Evolutionary conservation across 345 rosid species (phyloP).

Genomic region (Laguncularia racemosa): DNA sequence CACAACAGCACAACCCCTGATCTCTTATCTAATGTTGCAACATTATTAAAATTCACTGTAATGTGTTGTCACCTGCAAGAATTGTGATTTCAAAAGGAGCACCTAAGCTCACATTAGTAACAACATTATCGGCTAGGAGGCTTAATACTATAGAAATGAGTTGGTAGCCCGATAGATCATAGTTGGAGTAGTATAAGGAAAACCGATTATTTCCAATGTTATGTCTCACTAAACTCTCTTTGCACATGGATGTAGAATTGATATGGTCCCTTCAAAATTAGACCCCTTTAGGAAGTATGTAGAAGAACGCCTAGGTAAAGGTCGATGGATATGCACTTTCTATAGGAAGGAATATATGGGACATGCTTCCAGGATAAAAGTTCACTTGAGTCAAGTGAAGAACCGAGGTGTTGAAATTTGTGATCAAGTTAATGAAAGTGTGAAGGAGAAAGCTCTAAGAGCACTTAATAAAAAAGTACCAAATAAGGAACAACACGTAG

Average conservation of each 20-base stretch:
- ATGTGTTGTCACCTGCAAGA: conserved; percentile 40
- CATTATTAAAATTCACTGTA: conserved; percentile 48
- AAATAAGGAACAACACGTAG: no score
- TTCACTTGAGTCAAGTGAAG: no score
- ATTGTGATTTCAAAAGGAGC: conserved; percentile 57
- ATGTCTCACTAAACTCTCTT: conserved; percentile 82
- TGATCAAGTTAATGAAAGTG: background rate
- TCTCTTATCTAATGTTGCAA: conserved; percentile 12
- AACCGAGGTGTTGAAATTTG: background rate
- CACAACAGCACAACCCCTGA: conserved; percentile 45
- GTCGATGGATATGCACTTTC: background rate
- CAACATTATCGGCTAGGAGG: conserved; percentile 64
- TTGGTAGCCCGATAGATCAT: conserved; percentile 69
- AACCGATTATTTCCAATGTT: conserved; percentile 68
- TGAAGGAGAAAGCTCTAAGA: background rate
- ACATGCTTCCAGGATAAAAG: background rate
- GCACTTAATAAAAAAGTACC: no score
- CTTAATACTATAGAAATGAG: conserved; percentile 78
- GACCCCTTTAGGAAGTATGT: no score
- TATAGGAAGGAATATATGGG: background rate
- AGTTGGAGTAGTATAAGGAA: conserved; percentile 54
- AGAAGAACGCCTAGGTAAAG: no score
- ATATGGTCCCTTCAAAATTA: no score
- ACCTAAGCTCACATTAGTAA: conserved; percentile 17
- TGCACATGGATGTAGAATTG: conserved; percentile 46